Percentiles rank a stretch among this genome's conserved stretches.
Conservation (phyloP, 2,329 filamentous ascomycete genomes). For the Aspergillus aculeatus region DNA sequence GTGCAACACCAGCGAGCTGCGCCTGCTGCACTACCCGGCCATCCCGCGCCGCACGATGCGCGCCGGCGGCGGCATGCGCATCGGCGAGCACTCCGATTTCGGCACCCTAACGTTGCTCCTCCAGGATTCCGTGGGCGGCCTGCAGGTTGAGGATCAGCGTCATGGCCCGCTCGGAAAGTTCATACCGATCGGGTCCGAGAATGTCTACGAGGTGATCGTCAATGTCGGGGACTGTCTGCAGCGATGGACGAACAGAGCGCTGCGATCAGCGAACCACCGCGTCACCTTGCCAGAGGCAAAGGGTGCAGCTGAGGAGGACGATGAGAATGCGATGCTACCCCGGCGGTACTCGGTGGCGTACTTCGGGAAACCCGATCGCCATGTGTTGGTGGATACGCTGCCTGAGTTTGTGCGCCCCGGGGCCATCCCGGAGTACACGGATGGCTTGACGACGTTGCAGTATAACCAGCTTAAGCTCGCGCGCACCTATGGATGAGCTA, state of each 20-base stretch:
- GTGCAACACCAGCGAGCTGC: slow-evolving; percentile 57
- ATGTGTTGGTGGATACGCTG: slow-evolving; percentile 17
- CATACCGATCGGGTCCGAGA: too few relatives aligned
- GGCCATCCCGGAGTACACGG: too few relatives aligned
- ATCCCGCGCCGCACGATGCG: slow-evolving; percentile 28
- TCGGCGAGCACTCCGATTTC: slow-evolving; percentile 55
- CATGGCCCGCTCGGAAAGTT: too few relatives aligned
- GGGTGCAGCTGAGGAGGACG: slow-evolving; percentile 6
- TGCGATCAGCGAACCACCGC: too few relatives aligned
- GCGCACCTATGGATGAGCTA: too few relatives aligned
- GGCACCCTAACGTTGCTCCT: slow-evolving; percentile 52
- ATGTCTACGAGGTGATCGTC: too few relatives aligned
- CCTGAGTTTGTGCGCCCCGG: slow-evolving; percentile 14
- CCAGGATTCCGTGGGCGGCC: slow-evolving; percentile 39
- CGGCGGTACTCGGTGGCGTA: slow-evolving; percentile 34
- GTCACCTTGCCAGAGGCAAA: too few relatives aligned
- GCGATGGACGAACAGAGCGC: too few relatives aligned
- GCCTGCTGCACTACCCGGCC: slow-evolving; percentile 59
- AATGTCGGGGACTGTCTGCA: too few relatives aligned
- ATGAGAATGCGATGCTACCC: slow-evolving; percentile 29
- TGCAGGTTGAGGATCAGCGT: too few relatives aligned
- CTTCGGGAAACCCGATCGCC: slow-evolving; percentile 26
- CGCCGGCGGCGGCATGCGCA: slow-evolving; percentile 37
- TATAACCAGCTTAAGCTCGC: too few relatives aligned
- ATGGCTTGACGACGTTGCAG: too few relatives aligned